These are phyloP conservation scores for Trichosporon sp. DNA, from an alignment of 1,284 basidiomycete genomes.

Conservation along the genomic window DNA sequence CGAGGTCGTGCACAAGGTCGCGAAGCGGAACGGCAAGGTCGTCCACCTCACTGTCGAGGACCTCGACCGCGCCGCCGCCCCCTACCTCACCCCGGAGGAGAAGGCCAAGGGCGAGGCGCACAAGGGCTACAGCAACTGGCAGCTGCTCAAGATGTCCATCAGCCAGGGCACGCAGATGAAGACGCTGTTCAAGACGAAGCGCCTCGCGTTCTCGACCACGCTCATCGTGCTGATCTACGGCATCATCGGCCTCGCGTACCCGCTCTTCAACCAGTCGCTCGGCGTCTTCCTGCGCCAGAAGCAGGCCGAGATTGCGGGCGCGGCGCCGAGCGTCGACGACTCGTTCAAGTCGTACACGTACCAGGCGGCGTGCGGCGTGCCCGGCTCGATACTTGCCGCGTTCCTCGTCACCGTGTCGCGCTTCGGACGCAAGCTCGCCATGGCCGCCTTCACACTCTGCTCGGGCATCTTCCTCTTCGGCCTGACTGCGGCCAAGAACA, in stretches of 20 bases:
- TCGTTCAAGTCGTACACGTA: constrained; percentile 62
- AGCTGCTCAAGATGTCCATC: constrained; percentile 57
- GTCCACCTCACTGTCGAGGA: constrained; percentile 60
- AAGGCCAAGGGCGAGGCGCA: constrained; percentile 29
- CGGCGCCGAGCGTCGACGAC: constrained; percentile 37
- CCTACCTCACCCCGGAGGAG: constrained; percentile 35
- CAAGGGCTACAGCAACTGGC: constrained; percentile 39
- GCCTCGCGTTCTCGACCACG: constrained; percentile 62
- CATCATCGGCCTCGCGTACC: constrained; percentile 65
- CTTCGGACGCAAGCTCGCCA: constrained; percentile 62
- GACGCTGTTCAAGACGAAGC: constrained; percentile 62
- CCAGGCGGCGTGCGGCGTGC: constrained; percentile 61
- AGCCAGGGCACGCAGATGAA: constrained; percentile 60
- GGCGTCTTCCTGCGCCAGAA: constrained; percentile 61
- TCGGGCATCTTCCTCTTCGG: constrained; percentile 66
- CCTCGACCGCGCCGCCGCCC: constrained; percentile 53
- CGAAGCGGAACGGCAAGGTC: constrained; percentile 61
- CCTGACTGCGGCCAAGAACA: constrained; percentile 64
- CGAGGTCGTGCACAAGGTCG: constrained; percentile 59
- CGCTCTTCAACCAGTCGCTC: constrained; percentile 59
- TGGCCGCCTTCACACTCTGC: constrained; percentile 61
- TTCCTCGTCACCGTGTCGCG: constrained; percentile 62
- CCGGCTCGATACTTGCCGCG: constrained; percentile 65
- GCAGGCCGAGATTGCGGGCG: constrained; percentile 37
- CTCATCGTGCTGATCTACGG: constrained; percentile 64